Conservation (phyloP, 176 grass and related monocot species). For the Oryza coarctata region DNA sequence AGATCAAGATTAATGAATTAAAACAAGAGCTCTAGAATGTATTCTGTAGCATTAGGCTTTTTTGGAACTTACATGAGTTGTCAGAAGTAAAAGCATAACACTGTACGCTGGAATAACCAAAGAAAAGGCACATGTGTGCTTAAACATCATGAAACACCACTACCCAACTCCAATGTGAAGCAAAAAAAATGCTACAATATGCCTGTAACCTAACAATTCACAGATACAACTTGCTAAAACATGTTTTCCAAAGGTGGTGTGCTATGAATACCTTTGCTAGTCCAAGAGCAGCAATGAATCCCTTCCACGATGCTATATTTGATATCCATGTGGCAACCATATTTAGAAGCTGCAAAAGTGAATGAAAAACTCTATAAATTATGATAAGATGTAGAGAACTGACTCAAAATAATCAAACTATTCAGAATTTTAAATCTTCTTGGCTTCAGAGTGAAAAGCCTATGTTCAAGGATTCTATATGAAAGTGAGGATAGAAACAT, state of each 20-base stretch:
- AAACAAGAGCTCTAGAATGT: neutral
- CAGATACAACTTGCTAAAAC: neutral
- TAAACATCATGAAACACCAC: neutral
- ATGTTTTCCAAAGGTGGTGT: neutral
- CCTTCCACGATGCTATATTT: neutral
- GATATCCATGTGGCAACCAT: neutral
- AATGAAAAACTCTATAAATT: neutral
- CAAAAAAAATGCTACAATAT: neutral
- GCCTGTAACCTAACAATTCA: neutral
- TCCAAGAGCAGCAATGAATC: constrained; percentile 6
- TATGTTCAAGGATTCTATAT: neutral
- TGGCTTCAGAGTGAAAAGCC: neutral
- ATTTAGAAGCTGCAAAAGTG: constrained; percentile 17
- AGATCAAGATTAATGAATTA: neutral
- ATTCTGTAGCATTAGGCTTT: neutral
- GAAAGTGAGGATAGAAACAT: neutral
- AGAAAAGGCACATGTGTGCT: neutral
- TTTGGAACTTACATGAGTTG: neutral
- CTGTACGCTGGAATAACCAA: neutral
- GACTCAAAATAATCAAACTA: neutral
- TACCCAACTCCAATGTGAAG: neutral
- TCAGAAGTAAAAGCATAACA: neutral
- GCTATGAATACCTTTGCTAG: constrained; percentile 27
- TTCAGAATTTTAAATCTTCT: neutral
- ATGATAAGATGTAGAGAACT: neutral